Evolutionary conservation across 139 green algal genomes (phyloP).

Genomic region (Ettlia oleoabundans): DNA sequence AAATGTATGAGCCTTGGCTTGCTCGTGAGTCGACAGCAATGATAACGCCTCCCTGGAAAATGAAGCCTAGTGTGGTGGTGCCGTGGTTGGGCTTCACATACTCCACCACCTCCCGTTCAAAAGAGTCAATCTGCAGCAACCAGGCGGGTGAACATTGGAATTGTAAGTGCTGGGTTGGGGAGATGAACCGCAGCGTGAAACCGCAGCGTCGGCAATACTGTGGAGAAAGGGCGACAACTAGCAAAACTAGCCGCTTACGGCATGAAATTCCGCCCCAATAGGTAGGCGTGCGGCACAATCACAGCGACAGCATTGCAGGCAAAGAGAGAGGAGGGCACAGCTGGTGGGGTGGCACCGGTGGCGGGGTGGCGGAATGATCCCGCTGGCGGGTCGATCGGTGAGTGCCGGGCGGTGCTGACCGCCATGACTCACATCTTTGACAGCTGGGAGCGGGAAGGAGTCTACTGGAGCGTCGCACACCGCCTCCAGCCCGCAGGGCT

Average conservation of each 20-base stretch:
- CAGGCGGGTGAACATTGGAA: background rate
- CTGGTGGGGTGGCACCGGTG: too few relatives aligned
- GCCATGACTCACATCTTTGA: conserved; percentile 26
- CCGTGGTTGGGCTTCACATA: conserved; percentile 97
- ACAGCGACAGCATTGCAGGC: background rate
- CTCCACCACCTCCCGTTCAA: conserved; percentile 93
- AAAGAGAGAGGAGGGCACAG: too few relatives aligned
- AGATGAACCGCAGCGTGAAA: background rate
- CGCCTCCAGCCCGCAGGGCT: conserved; percentile 19
- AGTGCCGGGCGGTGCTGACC: too few relatives aligned
- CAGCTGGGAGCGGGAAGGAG: conserved; percentile 32
- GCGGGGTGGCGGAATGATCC: too few relatives aligned
- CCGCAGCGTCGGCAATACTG: too few relatives aligned
- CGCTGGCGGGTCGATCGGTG: too few relatives aligned
- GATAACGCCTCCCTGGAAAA: conserved; percentile 96
- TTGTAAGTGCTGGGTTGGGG: too few relatives aligned
- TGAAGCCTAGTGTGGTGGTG: conserved; percentile 98
- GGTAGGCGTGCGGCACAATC: too few relatives aligned
- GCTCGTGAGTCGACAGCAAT: conserved; percentile 98
- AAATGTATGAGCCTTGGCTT: conserved; percentile 98
- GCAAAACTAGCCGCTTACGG: too few relatives aligned
- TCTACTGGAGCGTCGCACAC: background rate
- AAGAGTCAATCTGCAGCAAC: conserved; percentile 87
- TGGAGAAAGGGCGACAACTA: too few relatives aligned
- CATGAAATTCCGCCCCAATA: too few relatives aligned